A percentile compares a stretch with the other conserved stretches of the same genome.
These are phyloP conservation scores for Metschnikowia henanensis DNA, from an alignment of 805 yeast genomes.

Conservation along the genomic window DNA sequence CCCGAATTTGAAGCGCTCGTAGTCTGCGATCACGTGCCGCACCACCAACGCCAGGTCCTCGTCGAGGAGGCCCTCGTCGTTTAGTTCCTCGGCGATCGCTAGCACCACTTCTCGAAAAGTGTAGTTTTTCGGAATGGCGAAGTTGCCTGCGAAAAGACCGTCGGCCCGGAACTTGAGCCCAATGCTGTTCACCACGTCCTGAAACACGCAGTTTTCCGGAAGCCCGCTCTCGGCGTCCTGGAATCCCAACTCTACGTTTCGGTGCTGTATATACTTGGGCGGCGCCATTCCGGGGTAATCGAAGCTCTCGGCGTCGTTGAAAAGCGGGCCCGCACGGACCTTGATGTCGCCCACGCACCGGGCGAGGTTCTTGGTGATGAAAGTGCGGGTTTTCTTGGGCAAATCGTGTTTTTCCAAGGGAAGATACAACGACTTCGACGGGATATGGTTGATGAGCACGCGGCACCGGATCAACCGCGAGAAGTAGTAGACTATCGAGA, in stretches of 20 bases:
- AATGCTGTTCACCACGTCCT: slow-evolving; percentile 58
- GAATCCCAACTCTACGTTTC: slow-evolving; percentile 25
- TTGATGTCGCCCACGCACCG: slow-evolving; percentile 31
- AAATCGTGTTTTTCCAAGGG: slow-evolving; percentile 58
- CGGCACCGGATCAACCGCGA: slow-evolving; percentile 59
- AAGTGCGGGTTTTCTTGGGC: slow-evolving; percentile 26
- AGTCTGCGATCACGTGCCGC: slow-evolving; percentile 40
- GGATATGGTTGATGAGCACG: slow-evolving; percentile 69
- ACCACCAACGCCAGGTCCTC: slow-evolving; percentile 17
- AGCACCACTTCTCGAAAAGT: slow-evolving; percentile 45
- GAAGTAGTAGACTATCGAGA: slow-evolving; percentile 51
- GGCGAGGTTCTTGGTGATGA: slow-evolving; percentile 26
- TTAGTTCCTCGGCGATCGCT: slow-evolving; percentile 26
- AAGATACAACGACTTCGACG: slow-evolving; percentile 59
- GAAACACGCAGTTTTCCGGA: slow-evolving; percentile 40
- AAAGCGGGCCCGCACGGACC: slow-evolving; percentile 38
- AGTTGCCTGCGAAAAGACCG: slow-evolving; percentile 38
- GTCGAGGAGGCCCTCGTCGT: slow-evolving; percentile 11
- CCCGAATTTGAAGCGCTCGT: slow-evolving; percentile 70
- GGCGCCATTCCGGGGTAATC: slow-evolving; percentile 44
- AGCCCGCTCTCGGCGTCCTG: slow-evolving; percentile 21
- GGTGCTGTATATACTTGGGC: slow-evolving; percentile 39
- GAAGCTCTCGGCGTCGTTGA: slow-evolving; percentile 23
- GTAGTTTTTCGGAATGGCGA: slow-evolving; percentile 35
- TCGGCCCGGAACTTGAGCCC: slow-evolving; percentile 57